Evolutionary conservation across 805 yeast species (phyloP), one percentile per base, ranked within the genome.

Genomic region (Starmerella bacillaris): DNA sequence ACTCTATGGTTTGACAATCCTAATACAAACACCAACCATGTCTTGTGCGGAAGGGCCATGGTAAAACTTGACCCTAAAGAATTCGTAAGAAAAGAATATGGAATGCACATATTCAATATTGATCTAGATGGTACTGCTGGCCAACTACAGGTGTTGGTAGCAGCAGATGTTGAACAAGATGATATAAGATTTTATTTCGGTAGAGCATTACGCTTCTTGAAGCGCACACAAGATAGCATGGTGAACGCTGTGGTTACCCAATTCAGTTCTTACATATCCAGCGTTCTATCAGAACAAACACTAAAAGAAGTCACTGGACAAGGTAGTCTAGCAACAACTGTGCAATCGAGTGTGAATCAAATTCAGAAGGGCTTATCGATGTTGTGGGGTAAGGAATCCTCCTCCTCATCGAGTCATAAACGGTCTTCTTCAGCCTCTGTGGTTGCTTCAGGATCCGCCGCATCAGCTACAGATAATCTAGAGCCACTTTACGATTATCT

Each of bases 141-240:
- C 0, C 61, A 70, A 27, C 48, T 89, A 2, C 53, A 67, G 31
- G 55, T 83, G 3, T 72, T 73, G 46, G 61, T 84, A 2, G 72
- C 80, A 1, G 70, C 79, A 44, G 95, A 84, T 49, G 68, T 71
- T 35, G 94, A 84, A 46, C 65, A 73, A 31, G 69, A 68, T 27
- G 93, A 84, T 54, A 82, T 92, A 1, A 56, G 79, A 6, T 86
- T 78, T 48, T 76, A 74, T 31, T 65, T 86, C 55, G 92, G 92
- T 1, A 67, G 75, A 43, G 74, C 86, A 0, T 69, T 74, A 46
- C 59, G 86, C 42, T 65, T 73, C 1, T 58, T 86, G 20, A 57
- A 63, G 21, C 64, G 83, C 40, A 63, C 74, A 1, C 70, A 72
- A 51, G 77, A 77, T 36, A 67, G 78, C 37, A 68, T 77, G 38